Base-by-base conservation (phyloP, 2,329 filamentous ascomycete genomes). In the Colletotrichum somersetense region DNA sequence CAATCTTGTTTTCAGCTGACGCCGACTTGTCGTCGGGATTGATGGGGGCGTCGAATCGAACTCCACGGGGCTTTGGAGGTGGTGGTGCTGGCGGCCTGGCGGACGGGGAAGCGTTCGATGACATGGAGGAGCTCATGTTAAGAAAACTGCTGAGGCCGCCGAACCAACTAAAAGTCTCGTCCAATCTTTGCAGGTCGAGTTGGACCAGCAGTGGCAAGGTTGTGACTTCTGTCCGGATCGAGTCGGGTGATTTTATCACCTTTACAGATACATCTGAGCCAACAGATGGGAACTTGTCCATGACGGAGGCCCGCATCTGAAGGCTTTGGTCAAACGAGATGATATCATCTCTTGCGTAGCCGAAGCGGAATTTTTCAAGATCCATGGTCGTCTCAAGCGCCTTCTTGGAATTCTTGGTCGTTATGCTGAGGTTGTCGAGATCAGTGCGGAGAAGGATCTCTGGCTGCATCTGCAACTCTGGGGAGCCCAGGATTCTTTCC, bases 131-230 rank as follows among this genome's bases (percentile, higher is more conserved):
- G 74, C 95, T 93, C 79, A 98, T 89, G 77, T 96, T 97, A 55
- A 99, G 84, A 64, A 99, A 92, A 75, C 95, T 94, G 80, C 95
- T 97, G 55, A 99, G 85, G 0, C 96, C 96, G 46, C 96, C 96
- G 81, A 98, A 95, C 87, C 93, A 94, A 67, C 90, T 90, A 72
- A 98, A 91, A 0, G 93, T 93, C 77, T 97, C 95, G 76, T 98
- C 96, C 30, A 98, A 83, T 67, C 89, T 89, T 74, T 92, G 91
- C 20, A 98, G 83, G 78, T 98, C 93, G 52, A 98, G 82, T 68
- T 91, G 89, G 12, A 97, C 80, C 71, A 91, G 89, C 1, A 98
- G 81, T 7, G 95, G 94, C 12, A 97, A 85, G 0, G 95, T 97
- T 64, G 90, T 89, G 18, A 97, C 79, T 42, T 93, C 90, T 20